phyloP scores from a whole-genome alignment of 2,329 filamentous ascomycete species.

The Aspergillus ochraceoroseus region DNA sequence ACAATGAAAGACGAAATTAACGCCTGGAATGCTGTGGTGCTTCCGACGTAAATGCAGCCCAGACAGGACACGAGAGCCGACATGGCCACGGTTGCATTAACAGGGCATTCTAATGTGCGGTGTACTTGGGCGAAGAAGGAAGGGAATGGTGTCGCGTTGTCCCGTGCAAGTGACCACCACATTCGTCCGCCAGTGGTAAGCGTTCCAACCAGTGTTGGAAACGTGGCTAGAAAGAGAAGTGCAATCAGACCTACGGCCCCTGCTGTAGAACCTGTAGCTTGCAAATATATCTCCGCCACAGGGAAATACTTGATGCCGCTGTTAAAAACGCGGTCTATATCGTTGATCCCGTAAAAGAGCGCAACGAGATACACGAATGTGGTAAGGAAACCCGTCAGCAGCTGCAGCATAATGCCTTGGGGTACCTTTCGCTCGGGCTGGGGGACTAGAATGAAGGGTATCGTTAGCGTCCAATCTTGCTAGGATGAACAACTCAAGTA shows the following conservation, averaged over 20 bases:
- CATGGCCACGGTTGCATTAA: conserved; percentile 54
- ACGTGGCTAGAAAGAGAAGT: conserved; percentile 52
- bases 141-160: conserved; percentile 54
- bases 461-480: background rate
- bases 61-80: conserved; percentile 51
- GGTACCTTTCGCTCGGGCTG: conserved; percentile 38
- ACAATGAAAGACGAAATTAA: conserved; percentile 59
- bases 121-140: conserved; percentile 47
- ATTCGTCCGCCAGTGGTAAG: conserved; percentile 56
- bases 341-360: conserved; percentile 30
- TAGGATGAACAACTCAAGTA: no score
- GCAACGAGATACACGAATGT: conserved; percentile 49
- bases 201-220: conserved; percentile 50
- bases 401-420: conserved; percentile 46
- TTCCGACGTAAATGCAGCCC: conserved; percentile 62
- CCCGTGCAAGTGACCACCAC: conserved; percentile 58
- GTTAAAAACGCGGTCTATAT: conserved; percentile 51
- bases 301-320: conserved; percentile 50
- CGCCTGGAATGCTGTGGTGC: conserved; percentile 61
- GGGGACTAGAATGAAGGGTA: conserved; percentile 20
- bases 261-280: conserved; percentile 51
- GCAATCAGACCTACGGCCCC: conserved; percentile 52
- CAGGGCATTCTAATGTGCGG: conserved; percentile 47
- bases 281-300: conserved; percentile 61
- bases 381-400: conserved; percentile 41